A percentile compares a stretch with the other conserved stretches of the same genome.
phyloP scores from a whole-genome alignment of 2,329 filamentous ascomycete genomes.

The Fusarium sp. region DNA sequence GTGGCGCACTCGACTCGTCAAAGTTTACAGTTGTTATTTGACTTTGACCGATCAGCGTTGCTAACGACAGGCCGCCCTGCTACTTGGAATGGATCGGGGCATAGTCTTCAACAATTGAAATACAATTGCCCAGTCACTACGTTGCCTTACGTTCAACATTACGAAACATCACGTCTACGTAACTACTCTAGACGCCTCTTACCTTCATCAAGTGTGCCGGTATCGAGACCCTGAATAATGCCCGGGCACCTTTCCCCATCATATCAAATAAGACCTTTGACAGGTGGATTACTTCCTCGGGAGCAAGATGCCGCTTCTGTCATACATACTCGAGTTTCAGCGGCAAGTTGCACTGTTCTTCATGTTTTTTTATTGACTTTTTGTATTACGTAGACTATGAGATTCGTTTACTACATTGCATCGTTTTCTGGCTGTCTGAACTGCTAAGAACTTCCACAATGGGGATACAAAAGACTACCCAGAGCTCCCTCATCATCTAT shows the following conservation, averaged over 20 bases:
- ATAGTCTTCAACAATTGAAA: constrained; percentile 4
- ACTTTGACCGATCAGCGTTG: constrained; percentile 22
- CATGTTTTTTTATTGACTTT: background rate
- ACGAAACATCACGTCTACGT: constrained; percentile 1
- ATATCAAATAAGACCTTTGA: background rate
- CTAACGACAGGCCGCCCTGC: constrained; percentile 17
- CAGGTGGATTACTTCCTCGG: background rate
- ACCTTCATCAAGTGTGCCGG: background rate
- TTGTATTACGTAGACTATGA: constrained; percentile 1
- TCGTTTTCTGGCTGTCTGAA: background rate
- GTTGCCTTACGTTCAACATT: constrained; percentile 7
- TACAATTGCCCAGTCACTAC: constrained; percentile 12
- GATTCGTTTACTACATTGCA: background rate
- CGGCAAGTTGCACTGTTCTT: background rate
- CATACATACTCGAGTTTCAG: background rate
- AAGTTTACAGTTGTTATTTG: constrained; percentile 15
- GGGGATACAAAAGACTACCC: constrained; percentile 21
- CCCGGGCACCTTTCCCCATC: background rate
- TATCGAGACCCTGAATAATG: constrained; percentile 3
- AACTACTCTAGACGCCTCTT: constrained; percentile 13
- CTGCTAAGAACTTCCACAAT: constrained; percentile 13
- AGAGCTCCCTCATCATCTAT: constrained; percentile 24
- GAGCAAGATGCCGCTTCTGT: background rate
- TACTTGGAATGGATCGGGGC: constrained; percentile 25
- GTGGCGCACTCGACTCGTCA: constrained; percentile 7